phyloP scores from a whole-genome alignment of 441 rosid species.

The Populus trichocarpa region DNA sequence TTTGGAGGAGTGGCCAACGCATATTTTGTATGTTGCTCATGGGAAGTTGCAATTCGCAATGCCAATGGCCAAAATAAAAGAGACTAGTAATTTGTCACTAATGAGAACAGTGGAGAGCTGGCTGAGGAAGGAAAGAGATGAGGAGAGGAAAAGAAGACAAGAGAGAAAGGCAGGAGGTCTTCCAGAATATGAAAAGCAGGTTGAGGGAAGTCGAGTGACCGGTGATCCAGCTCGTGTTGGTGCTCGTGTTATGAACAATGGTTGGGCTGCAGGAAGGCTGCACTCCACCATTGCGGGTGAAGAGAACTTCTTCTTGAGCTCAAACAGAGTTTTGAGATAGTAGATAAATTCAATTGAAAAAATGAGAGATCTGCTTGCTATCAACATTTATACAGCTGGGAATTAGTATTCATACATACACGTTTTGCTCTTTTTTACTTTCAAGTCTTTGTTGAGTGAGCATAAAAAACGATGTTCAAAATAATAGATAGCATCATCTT shows the following conservation, averaged over 20 bases:
- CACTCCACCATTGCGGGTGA: constrained; percentile 80
- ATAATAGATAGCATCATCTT: background rate
- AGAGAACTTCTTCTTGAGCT: constrained; percentile 63
- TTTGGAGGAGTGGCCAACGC: constrained; percentile 85
- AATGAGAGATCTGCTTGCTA: background rate
- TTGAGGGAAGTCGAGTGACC: constrained; percentile 68
- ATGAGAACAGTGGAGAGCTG: constrained; percentile 95
- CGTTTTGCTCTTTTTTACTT: background rate
- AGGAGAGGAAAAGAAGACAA: constrained; percentile 68
- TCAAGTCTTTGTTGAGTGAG: background rate
- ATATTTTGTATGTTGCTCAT: constrained; percentile 66
- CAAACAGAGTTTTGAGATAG: constrained; percentile 73
- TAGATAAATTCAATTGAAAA: constrained; percentile 8
- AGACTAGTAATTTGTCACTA: constrained; percentile 64
- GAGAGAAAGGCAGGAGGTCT: constrained; percentile 71
- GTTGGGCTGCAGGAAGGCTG: constrained; percentile 92
- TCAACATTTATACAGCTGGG: background rate
- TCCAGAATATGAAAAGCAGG: constrained; percentile 51
- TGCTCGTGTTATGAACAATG: constrained; percentile 64
- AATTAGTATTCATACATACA: background rate
- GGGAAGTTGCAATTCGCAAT: constrained; percentile 77
- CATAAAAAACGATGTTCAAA: background rate
- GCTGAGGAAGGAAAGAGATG: constrained; percentile 84
- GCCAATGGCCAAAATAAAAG: constrained; percentile 74
- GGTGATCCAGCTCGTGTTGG: constrained; percentile 61